A percentile compares a stretch with the other conserved stretches of the same genome.
phyloP scores from a whole-genome alignment of 805 yeast species.

The Nakazawaea populi region DNA sequence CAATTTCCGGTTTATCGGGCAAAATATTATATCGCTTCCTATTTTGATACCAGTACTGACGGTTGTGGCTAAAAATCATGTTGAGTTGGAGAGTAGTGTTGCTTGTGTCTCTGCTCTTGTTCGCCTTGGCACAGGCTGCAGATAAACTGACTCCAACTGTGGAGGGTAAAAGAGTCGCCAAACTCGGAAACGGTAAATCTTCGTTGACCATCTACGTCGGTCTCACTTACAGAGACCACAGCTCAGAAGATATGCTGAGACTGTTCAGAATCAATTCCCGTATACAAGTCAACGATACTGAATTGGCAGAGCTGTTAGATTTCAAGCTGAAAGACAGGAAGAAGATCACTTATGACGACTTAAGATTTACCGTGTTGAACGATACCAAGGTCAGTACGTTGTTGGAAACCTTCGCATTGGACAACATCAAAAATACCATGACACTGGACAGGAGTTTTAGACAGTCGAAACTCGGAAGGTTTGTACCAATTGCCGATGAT shows the following conservation, averaged over 20 bases:
- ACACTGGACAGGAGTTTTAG: background rate
- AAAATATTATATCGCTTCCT: no score
- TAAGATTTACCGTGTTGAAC: conserved; percentile 1
- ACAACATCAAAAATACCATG: conserved; percentile 1
- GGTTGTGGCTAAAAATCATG: background rate
- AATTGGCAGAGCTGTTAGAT: conserved; percentile 1
- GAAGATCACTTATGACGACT: conserved; percentile 2
- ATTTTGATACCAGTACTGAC: no score
- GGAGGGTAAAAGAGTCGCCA: conserved; percentile 2
- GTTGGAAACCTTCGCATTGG: background rate
- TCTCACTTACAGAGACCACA: no score
- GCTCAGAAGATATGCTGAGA: no score
- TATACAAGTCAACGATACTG: conserved; percentile 2
- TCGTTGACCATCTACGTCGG: background rate
- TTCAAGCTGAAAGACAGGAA: background rate
- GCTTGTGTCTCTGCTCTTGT: background rate
- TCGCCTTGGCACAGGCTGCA: background rate
- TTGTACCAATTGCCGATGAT: no score
- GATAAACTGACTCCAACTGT: background rate
- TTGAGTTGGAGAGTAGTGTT: background rate
- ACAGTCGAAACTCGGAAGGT: no score
- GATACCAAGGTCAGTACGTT: background rate
- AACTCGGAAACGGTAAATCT: background rate
- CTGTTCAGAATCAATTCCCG: background rate
- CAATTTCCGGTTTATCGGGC: no score